Percentiles rank a stretch among this genome's conserved stretches.
phyloP scores from a whole-genome alignment of 1,284 basidiomycete genomes.

The Bjerkandera adusta region DNA sequence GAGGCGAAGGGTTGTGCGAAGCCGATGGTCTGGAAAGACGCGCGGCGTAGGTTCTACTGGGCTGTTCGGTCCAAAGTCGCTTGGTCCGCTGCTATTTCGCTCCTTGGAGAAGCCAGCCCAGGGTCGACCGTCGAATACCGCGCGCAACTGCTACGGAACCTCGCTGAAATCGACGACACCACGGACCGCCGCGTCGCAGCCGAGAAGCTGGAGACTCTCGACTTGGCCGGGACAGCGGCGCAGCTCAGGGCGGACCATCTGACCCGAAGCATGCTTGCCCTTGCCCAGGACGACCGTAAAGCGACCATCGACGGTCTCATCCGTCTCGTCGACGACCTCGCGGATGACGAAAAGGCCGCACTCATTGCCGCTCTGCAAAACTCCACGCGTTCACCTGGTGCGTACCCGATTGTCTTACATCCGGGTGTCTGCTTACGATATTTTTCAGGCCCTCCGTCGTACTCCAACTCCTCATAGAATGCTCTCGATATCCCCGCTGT shows the following conservation, averaged over 20 bases:
- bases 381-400: constrained; percentile 51
- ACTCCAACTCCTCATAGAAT: constrained; percentile 19
- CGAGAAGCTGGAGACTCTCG: constrained; percentile 64
- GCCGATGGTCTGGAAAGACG: constrained; percentile 82
- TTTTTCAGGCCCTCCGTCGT: constrained; percentile 25
- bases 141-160: constrained; percentile 51
- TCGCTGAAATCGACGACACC: constrained; percentile 52
- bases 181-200: constrained; percentile 56
- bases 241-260: constrained; percentile 68
- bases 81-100: constrained; percentile 56
- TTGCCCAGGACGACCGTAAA: constrained; percentile 68
- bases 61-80: constrained; percentile 80
- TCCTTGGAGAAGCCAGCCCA: constrained; percentile 62
- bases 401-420: constrained; percentile 1
- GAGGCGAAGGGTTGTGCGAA: constrained; percentile 95
- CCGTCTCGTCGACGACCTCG: constrained; percentile 66
- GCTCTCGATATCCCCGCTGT: neutral
- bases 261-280: constrained; percentile 55
- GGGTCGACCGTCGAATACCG: constrained; percentile 61
- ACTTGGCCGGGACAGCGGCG: constrained; percentile 56
- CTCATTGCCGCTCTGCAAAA: constrained; percentile 63
- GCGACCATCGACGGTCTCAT: constrained; percentile 65
- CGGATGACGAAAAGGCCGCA: constrained; percentile 67
- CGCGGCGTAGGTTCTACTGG: constrained; percentile 96
- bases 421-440: neutral